Percentiles rank a stretch among this genome's conserved stretches.
phyloP scores from a whole-genome alignment of 2,329 filamentous ascomycete genomes.

The Chlorencoelia australis region DNA sequence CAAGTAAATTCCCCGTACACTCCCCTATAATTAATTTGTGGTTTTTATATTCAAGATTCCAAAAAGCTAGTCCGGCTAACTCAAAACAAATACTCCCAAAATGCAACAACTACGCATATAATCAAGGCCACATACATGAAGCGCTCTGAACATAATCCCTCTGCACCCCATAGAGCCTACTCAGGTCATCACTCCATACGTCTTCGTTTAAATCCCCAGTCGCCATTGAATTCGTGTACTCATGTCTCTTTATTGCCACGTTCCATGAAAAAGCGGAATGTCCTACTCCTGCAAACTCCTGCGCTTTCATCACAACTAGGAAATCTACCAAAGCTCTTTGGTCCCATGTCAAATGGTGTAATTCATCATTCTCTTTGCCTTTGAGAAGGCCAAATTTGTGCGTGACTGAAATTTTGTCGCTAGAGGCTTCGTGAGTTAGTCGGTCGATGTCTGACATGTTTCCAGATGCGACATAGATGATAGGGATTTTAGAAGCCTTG shows the following conservation, averaged over 20 bases:
- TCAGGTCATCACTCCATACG: conserved; percentile 5
- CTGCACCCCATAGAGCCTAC: conserved; percentile 5
- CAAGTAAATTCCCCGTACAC: too few species aligned
- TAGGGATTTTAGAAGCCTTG: conserved; percentile 15
- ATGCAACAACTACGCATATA: background rate
- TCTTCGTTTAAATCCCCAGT: conserved; percentile 3
- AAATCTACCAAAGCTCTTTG: conserved; percentile 41
- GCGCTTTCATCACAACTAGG: conserved; percentile 35
- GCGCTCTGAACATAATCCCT: conserved; percentile 6
- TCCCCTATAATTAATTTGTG: too few species aligned
- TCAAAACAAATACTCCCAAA: conserved; percentile 1
- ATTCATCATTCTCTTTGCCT: conserved; percentile 24
- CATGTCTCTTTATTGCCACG: conserved; percentile 29
- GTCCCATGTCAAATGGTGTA: conserved; percentile 35
- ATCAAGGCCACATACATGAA: conserved; percentile 8
- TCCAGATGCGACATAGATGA: conserved; percentile 37
- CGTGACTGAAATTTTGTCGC: conserved; percentile 30
- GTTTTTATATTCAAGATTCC: too few species aligned
- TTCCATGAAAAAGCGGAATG: conserved; percentile 39
- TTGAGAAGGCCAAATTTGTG: conserved; percentile 34
- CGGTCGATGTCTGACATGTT: conserved; percentile 28
- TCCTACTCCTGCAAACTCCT: conserved; percentile 34
- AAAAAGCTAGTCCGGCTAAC: too few species aligned
- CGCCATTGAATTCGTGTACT: conserved; percentile 3
- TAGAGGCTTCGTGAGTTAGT: conserved; percentile 30